phyloP scores from a whole-genome alignment of 1,139 yeast genomes.

The Hyphopichia pseudoburtonii region DNA sequence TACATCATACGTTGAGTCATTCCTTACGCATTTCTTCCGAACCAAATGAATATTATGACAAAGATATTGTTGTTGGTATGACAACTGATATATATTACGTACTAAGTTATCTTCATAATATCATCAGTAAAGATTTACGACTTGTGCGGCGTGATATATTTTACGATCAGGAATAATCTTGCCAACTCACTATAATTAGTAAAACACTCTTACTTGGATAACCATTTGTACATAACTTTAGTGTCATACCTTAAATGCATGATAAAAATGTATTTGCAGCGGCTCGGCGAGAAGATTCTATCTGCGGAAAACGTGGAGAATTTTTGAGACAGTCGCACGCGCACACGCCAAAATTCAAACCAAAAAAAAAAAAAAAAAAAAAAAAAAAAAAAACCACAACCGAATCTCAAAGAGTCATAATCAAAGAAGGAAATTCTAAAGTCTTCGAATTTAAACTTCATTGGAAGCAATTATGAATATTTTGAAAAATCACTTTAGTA shows the following conservation, averaged over 20 bases:
- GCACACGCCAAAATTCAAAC: neutral
- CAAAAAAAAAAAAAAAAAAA: too few species aligned
- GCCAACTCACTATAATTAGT: too few species aligned
- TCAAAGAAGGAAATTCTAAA: neutral
- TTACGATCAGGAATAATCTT: too few species aligned
- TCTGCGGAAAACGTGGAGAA: too few species aligned
- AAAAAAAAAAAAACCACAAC: neutral
- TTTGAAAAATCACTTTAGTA: neutral
- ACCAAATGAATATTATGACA: neutral
- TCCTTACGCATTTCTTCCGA: neutral
- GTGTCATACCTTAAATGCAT: too few species aligned
- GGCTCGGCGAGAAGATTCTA: too few species aligned
- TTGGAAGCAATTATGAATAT: neutral
- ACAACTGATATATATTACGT: constrained; percentile 1
- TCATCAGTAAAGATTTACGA: neutral
- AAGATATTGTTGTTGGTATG: constrained; percentile 1
- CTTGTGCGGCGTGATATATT: constrained; percentile 3
- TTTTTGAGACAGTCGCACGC: too few species aligned
- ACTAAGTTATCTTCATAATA: constrained; percentile 1
- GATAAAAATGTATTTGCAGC: too few species aligned
- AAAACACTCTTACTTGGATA: too few species aligned
- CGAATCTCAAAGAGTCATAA: neutral
- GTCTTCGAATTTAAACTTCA: neutral
- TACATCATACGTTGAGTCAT: constrained; percentile 1
- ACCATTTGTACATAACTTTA: too few species aligned